Evolutionary conservation across 2,329 filamentous ascomycete genomes (phyloP).

Genomic region (Pseudocercospora pini-densiflorae): DNA sequence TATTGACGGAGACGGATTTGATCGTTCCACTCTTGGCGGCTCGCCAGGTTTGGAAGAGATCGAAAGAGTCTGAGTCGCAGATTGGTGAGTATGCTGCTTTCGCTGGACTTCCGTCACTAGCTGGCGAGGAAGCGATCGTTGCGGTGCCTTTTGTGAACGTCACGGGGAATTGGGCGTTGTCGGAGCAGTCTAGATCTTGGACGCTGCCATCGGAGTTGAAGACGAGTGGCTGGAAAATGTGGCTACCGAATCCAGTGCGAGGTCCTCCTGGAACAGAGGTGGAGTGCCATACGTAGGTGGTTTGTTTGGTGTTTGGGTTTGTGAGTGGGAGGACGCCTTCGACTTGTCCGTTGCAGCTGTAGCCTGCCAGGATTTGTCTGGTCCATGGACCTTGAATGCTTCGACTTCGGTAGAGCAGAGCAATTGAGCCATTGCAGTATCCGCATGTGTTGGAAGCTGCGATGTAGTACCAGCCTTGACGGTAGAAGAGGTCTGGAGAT

Average conservation of each 20-base stretch:
- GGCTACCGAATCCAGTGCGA: constrained; percentile 28
- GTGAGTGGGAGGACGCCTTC: constrained; percentile 31
- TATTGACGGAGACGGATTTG: constrained; percentile 28
- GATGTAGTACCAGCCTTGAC: constrained; percentile 28
- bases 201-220: constrained; percentile 29
- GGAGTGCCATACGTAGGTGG: constrained; percentile 31
- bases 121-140: constrained; percentile 19
- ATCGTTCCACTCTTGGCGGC: constrained; percentile 27
- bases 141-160: constrained; percentile 23
- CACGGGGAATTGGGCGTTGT: constrained; percentile 24
- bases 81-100: constrained; percentile 29
- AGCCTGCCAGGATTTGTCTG: constrained; percentile 32
- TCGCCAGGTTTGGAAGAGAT: constrained; percentile 33
- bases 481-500: constrained; percentile 31
- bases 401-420: constrained; percentile 27
- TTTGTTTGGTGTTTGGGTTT: constrained; percentile 18
- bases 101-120: constrained; percentile 22
- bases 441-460: constrained; percentile 32
- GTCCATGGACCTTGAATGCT: constrained; percentile 33
- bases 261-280: constrained; percentile 30
- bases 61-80: constrained; percentile 32
- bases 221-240: constrained; percentile 32
- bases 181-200: constrained; percentile 28
- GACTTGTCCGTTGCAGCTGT: constrained; percentile 32
- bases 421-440: constrained; percentile 33